Conservation (phyloP, 2,329 filamentous ascomycete genomes). For the Pyrenophora tritici-repentis region DNA sequence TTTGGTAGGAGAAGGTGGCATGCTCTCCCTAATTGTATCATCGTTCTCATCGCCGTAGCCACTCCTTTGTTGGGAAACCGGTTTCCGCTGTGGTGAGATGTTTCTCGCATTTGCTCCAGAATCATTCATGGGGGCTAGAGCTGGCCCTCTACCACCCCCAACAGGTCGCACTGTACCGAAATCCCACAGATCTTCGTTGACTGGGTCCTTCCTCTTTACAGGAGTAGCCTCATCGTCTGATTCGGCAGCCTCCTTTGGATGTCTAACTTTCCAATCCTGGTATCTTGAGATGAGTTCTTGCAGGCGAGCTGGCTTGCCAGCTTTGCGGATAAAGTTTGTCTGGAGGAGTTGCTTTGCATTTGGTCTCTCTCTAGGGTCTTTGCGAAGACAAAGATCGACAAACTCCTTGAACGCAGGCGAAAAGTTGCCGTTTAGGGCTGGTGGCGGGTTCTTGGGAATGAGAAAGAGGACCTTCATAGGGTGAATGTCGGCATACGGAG, state of each 20-base stretch:
- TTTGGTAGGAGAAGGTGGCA: slow-evolving; percentile 53
- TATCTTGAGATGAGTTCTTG: slow-evolving; percentile 94
- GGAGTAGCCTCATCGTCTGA: slow-evolving; percentile 45
- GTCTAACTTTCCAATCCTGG: slow-evolving; percentile 81
- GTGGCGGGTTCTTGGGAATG: slow-evolving; percentile 92
- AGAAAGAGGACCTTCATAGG: slow-evolving; percentile 98
- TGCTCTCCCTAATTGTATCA: slow-evolving; percentile 42
- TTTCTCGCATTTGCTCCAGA: slow-evolving; percentile 76
- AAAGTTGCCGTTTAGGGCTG: slow-evolving; percentile 64
- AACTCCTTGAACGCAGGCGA: slow-evolving; percentile 57
- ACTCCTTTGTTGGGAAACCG: slow-evolving; percentile 30
- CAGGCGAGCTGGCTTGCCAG: slow-evolving; percentile 94
- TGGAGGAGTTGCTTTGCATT: slow-evolving; percentile 84
- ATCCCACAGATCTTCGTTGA: slow-evolving; percentile 93
- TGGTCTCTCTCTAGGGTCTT: slow-evolving; percentile 87
- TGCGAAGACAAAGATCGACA: slow-evolving; percentile 71
- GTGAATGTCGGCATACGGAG: slow-evolving; percentile 94
- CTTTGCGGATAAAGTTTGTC: slow-evolving; percentile 86
- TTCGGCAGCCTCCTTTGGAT: slow-evolving; percentile 69
- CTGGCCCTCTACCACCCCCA: slow-evolving; percentile 56
- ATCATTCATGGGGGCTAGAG: slow-evolving; percentile 75
- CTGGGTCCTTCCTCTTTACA: slow-evolving; percentile 50
- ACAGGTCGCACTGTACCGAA: slow-evolving; percentile 92
- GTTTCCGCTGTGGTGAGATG: slow-evolving; percentile 41
- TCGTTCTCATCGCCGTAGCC: slow-evolving; percentile 46